Conservation (phyloP, 805 yeast genomes). For the Schwanniomyces polymorphus region DNA sequence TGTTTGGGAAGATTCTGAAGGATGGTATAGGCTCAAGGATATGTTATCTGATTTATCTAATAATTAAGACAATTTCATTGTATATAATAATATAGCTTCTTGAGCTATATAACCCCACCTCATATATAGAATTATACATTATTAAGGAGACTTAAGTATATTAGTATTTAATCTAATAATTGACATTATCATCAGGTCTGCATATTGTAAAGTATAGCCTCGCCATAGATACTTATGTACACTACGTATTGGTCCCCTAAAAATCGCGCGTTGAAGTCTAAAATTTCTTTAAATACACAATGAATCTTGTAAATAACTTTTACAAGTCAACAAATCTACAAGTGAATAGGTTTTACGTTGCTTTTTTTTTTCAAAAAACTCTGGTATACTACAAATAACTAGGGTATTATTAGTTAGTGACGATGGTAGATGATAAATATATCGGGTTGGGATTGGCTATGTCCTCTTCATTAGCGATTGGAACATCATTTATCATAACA, state of each 20-base stretch:
- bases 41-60: constrained; percentile 45
- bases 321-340: not conserved
- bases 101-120: not conserved
- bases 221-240: not conserved
- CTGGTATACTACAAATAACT: not conserved
- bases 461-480: constrained; percentile 84
- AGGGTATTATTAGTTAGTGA: not conserved
- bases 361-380: not conserved
- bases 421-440: constrained; percentile 74
- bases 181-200: no score
- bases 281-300: not conserved
- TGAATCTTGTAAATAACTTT: not conserved
- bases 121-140: not conserved
- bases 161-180: no score
- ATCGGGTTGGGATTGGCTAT: constrained; percentile 88
- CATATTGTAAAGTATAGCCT: not conserved
- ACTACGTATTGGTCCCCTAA: not conserved
- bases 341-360: not conserved
- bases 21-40: constrained; percentile 65
- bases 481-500: constrained; percentile 85
- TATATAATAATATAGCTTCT: not conserved
- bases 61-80: not conserved
- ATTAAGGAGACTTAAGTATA: not conserved
- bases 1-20: constrained; percentile 78
- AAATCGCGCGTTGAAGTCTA: not conserved